Evolutionary conservation across 805 yeast genomes (phyloP).

Genomic region (Nakazawaea pomicola): DNA sequence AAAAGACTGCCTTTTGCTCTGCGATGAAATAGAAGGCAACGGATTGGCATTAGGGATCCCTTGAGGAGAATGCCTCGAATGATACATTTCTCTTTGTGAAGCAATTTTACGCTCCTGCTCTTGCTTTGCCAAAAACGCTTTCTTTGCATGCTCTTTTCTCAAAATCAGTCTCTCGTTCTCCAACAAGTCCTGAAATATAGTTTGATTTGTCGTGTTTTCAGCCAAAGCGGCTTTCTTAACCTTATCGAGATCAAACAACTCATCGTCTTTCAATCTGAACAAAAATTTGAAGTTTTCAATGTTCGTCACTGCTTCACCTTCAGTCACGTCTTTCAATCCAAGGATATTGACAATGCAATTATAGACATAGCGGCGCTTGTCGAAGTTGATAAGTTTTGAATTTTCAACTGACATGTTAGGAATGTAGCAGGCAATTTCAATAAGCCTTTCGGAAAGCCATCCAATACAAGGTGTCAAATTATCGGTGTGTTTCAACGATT

Average conservation of each 20-base stretch:
- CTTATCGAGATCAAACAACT: conserved; percentile 25
- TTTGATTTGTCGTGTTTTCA: conserved; percentile 31
- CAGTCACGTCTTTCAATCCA: conserved; percentile 30
- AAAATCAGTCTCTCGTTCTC: conserved; percentile 46
- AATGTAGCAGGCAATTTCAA: conserved; percentile 70
- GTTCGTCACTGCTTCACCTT: conserved; percentile 23
- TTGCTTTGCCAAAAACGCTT: conserved; percentile 22
- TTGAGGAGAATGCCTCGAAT: conserved; percentile 2
- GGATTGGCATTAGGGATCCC: neutral
- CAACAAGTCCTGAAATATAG: conserved; percentile 41
- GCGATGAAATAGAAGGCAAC: neutral
- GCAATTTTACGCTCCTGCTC: conserved; percentile 17
- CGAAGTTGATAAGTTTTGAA: conserved; percentile 71
- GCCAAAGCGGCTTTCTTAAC: conserved; percentile 37
- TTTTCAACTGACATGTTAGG: conserved; percentile 73
- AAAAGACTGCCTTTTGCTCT: neutral
- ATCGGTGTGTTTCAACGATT: conserved; percentile 10
- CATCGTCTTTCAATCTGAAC: conserved; percentile 37
- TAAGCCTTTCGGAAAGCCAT: conserved; percentile 78
- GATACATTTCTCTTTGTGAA: conserved; percentile 9
- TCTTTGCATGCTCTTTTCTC: conserved; percentile 39
- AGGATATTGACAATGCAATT: conserved; percentile 53
- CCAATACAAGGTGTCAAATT: conserved; percentile 75
- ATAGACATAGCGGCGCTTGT: conserved; percentile 69
- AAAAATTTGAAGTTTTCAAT: conserved; percentile 44